Evolutionary conservation across 305 asterid species (phyloP), one percentile per base, ranked within the genome.

Genomic region (Ruellia speciosa): DNA sequence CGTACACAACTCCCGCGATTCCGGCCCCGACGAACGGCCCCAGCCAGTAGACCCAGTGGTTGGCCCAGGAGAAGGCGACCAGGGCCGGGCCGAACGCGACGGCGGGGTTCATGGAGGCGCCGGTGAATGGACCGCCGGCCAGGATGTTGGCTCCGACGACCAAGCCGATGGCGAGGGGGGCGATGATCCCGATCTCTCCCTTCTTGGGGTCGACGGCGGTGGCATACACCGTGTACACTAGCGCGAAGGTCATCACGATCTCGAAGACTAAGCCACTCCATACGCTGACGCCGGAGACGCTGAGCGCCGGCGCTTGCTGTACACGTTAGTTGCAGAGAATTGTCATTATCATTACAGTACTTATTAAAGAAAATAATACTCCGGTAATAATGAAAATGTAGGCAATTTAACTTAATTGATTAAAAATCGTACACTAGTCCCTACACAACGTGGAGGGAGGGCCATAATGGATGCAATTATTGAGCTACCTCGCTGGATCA

Each of bases 61-160:
- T 0, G 28, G 56, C 40, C 69, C 67, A 80, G 52, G 39, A 49
- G 67, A 72, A 64, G 57, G 71, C 49, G 24, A 77, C 71, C 52
- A 80, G 0, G 10, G 86, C 82, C 0, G 86, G 83, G 0, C 86
- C 86, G 62, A 80, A 80, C 0, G 77, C 63, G 6, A 80, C 86
- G 0, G 86, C 86, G 0, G 86, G 86, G 83, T 80, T 80, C 83
- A 77, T 74, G 35, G 86, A 72, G 4, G 86, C 86, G 9, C 86
- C 83, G 46, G 86, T 77, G 75, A 80, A 80, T 0, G 83, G 75
- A 0, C 85, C 85, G 19, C 81, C 85, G 43, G 81, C 85, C 1
- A 79, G 66, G 56, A 75, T 79, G 77, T 79, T 79, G 1, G 81
- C 85, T 56, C 79, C 85, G 18, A 79, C 85, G 50, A 75, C 68